phyloP scores from a whole-genome alignment of 768 basidiomycete species.

The Ephemerocybe angulata region DNA sequence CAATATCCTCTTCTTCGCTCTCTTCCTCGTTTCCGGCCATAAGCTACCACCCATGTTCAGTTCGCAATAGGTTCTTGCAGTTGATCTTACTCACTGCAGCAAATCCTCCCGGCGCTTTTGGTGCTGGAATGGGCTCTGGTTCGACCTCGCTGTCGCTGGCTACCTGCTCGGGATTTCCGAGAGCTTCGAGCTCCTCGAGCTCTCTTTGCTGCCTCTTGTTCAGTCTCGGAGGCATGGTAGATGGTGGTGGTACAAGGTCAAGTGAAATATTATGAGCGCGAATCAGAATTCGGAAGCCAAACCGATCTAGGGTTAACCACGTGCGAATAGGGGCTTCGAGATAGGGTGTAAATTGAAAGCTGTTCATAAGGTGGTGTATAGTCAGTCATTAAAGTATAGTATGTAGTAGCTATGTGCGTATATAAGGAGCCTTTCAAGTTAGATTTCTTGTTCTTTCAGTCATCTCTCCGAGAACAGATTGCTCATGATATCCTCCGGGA shows the following conservation, averaged over 20 bases:
- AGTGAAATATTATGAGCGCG: no score
- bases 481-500: background rate
- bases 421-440: background rate
- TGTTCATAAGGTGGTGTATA: background rate
- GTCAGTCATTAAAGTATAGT: background rate
- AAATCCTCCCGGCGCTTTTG: constrained; percentile 1
- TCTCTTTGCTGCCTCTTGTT: constrained; percentile 88
- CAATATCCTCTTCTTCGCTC: constrained; percentile 28
- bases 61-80: constrained; percentile 1
- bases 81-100: constrained; percentile 7
- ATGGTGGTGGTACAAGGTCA: background rate
- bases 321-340: background rate
- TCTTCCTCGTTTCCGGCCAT: constrained; percentile 29
- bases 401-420: background rate
- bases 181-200: constrained; percentile 70
- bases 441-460: background rate
- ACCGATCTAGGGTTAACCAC: background rate
- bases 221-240: constrained; percentile 61
- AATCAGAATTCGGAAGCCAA: background rate
- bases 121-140: background rate
- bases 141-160: background rate
- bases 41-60: constrained; percentile 31
- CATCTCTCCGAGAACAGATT: background rate
- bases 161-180: constrained; percentile 24
- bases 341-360: background rate